A percentile compares a stretch with the other conserved stretches of the same genome.
Evolutionary conservation across 1,284 basidiomycete species (phyloP).

Genomic region (Austroboletus rostrupii): DNA sequence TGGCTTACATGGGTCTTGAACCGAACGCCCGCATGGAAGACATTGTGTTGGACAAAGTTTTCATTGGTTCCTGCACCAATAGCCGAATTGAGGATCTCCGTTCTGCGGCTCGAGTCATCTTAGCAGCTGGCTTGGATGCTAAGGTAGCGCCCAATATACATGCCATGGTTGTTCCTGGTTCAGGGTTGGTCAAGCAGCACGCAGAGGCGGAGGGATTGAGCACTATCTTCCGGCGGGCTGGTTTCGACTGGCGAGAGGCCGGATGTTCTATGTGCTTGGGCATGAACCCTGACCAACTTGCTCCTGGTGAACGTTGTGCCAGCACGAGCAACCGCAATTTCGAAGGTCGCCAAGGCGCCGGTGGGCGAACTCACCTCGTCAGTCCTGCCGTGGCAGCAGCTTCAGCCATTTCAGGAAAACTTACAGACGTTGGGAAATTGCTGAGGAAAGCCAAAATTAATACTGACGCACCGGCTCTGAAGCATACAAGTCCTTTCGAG

Average conservation of each 20-base stretch:
- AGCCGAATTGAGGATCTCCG: slow-evolving; percentile 92
- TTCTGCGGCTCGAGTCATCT: slow-evolving; percentile 73
- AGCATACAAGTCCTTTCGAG: slow-evolving; percentile 65
- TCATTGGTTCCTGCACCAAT: slow-evolving; percentile 97
- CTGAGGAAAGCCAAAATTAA: slow-evolving; percentile 51
- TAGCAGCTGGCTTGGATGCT: slow-evolving; percentile 72
- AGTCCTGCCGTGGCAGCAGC: slow-evolving; percentile 96
- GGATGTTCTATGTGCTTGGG: slow-evolving; percentile 98
- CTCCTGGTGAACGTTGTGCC: slow-evolving; percentile 88
- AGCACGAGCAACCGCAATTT: slow-evolving; percentile 98
- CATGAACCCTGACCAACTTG: slow-evolving; percentile 95
- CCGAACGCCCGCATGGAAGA: slow-evolving; percentile 84
- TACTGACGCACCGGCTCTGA: slow-evolving; percentile 52
- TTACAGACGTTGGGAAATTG: slow-evolving; percentile 87
- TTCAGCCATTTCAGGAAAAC: slow-evolving; percentile 84
- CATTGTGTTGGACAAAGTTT: slow-evolving; percentile 87
- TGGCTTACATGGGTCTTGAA: slow-evolving; percentile 89
- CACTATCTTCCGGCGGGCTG: slow-evolving; percentile 87
- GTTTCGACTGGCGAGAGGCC: slow-evolving; percentile 97
- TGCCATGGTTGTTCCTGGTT: slow-evolving; percentile 95
- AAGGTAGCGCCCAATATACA: slow-evolving; percentile 78
- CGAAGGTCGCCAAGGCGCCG: slow-evolving; percentile 74
- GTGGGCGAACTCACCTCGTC: slow-evolving; percentile 89
- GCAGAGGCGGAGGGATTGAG: slow-evolving; percentile 93
- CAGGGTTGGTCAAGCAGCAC: slow-evolving; percentile 91